phyloP scores from a whole-genome alignment of 2,329 filamentous ascomycete genomes.

The Trichophyton rubrum region DNA sequence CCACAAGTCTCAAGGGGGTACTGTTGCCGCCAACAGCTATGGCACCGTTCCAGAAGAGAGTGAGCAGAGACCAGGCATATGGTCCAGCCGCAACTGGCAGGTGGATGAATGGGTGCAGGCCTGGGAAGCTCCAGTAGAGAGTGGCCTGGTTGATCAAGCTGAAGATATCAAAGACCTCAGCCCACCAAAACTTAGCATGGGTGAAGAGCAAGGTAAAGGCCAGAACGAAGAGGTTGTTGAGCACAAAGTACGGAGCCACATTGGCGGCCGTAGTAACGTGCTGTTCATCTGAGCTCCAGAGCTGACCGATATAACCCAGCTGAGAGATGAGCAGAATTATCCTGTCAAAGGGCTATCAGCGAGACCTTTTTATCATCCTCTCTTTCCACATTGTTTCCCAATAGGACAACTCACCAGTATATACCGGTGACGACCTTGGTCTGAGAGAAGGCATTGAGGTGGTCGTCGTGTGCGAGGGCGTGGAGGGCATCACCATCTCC shows the following conservation, averaged over 20 bases:
- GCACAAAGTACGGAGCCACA: conserved; percentile 71
- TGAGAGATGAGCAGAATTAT: conserved; percentile 63
- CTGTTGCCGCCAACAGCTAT: conserved; percentile 60
- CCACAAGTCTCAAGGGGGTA: conserved; percentile 62
- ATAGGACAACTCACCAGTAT: conserved; percentile 52
- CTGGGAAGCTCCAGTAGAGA: conserved; percentile 69
- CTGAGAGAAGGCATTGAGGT: conserved; percentile 61
- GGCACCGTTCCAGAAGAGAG: conserved; percentile 80
- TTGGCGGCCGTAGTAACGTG: conserved; percentile 58
- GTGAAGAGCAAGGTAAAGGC: conserved; percentile 76
- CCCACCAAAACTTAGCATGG: conserved; percentile 59
- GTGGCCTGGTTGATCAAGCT: conserved; percentile 71
- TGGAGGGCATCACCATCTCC: conserved; percentile 53
- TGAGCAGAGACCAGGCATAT: conserved; percentile 73
- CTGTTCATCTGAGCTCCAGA: conserved; percentile 56
- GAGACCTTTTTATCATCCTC: not conserved
- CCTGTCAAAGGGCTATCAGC: conserved; percentile 34
- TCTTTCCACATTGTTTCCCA: not conserved
- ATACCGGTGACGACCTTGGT: conserved; percentile 52
- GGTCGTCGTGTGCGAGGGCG: conserved; percentile 44
- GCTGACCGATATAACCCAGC: conserved; percentile 59
- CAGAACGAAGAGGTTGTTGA: conserved; percentile 73
- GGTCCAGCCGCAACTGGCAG: conserved; percentile 62
- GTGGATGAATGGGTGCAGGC: conserved; percentile 63
- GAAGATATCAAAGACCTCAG: conserved; percentile 61